These are phyloP conservation scores for Gaillardinia entomophila DNA, from an alignment of 805 yeast genomes.

Conservation along the genomic window DNA sequence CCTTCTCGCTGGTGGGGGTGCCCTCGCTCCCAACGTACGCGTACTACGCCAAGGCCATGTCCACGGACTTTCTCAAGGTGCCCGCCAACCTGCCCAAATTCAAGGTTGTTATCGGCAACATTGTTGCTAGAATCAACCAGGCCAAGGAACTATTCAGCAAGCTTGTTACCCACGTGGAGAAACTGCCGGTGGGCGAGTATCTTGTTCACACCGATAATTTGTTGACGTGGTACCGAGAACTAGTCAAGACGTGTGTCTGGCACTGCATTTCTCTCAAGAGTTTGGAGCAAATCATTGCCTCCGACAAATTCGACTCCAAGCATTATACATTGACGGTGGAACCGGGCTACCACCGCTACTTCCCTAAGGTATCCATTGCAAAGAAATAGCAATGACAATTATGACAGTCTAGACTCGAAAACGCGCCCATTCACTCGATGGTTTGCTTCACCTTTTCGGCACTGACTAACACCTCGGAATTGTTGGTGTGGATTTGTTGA, in stretches of 20 bases:
- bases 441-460: background rate
- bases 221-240: conserved; percentile 12
- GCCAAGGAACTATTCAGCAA: conserved; percentile 2
- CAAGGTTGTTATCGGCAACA: conserved; percentile 3
- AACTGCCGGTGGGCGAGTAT: conserved; percentile 1
- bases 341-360: conserved; percentile 18
- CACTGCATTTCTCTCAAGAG: conserved; percentile 9
- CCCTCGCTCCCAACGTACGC: conserved; percentile 57
- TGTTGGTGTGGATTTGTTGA: conserved; percentile 10
- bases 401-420: background rate
- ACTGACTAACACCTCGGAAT: conserved; percentile 7
- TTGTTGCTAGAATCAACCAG: conserved; percentile 4
- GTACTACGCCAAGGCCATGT: conserved; percentile 22
- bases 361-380: conserved; percentile 13
- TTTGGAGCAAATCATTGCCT: conserved; percentile 4
- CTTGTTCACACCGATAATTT: conserved; percentile 2
- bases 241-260: conserved; percentile 10
- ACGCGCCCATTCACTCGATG: background rate
- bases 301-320: background rate
- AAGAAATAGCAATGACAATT: background rate
- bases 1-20: conserved; percentile 73
- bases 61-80: background rate
- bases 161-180: conserved; percentile 1
- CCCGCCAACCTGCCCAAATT: background rate
- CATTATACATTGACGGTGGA: conserved; percentile 6